Conservation (phyloP, 257 asterid species). For the Agastache rugosa region DNA sequence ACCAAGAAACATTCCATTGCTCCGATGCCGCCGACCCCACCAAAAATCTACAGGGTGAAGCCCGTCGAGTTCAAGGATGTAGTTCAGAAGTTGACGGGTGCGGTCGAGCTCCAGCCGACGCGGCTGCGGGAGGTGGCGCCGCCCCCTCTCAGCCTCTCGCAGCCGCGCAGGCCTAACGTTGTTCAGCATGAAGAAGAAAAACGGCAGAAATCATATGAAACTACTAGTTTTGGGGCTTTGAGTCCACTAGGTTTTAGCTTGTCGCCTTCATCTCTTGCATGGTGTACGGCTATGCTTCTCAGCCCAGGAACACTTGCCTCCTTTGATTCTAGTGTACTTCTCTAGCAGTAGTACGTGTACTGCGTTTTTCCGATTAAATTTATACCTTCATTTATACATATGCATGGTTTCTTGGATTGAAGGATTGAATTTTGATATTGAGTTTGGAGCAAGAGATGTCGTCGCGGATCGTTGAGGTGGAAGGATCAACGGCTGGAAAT, state of each 20-base stretch:
- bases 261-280: conserved; percentile 61
- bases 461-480: too few relatives aligned
- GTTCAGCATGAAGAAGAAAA: neutral
- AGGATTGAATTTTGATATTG: too few relatives aligned
- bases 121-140: conserved; percentile 61
- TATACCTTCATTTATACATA: neutral
- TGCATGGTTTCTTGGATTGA: neutral
- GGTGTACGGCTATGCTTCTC: conserved; percentile 62
- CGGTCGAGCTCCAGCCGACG: conserved; percentile 36
- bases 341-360: neutral
- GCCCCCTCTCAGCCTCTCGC: conserved; percentile 55
- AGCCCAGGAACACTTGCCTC: conserved; percentile 58
- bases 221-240: conserved; percentile 37
- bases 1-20: conserved; percentile 61
- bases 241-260: conserved; percentile 53
- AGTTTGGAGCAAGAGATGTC: too few relatives aligned
- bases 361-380: neutral
- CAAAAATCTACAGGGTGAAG: conserved; percentile 58
- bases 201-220: conserved; percentile 19
- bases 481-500: too few relatives aligned
- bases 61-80: conserved; percentile 56
- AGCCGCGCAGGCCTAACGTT: neutral
- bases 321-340: conserved; percentile 43
- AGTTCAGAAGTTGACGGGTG: conserved; percentile 66
- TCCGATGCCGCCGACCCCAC: conserved; percentile 64